Percentiles rank a stretch among this genome's conserved stretches.
These are phyloP conservation scores for Trametes hirsuta DNA, from an alignment of 1,284 basidiomycete genomes.

Conservation along the genomic window DNA sequence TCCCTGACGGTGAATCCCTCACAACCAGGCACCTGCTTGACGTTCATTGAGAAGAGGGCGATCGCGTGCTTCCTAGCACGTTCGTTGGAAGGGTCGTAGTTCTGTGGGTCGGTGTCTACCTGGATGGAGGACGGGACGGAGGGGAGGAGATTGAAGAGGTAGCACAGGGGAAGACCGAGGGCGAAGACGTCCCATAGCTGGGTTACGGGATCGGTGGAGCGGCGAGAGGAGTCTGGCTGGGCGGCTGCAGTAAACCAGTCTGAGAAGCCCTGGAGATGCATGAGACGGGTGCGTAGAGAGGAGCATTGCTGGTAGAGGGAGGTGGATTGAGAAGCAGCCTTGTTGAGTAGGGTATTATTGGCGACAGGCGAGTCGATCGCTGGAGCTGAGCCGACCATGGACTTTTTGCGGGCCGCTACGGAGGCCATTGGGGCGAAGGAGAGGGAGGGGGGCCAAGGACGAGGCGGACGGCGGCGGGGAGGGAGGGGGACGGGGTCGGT, in stretches of 20 bases:
- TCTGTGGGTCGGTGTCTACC: conserved; percentile 69
- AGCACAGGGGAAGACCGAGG: conserved; percentile 92
- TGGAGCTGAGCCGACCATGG: conserved; percentile 67
- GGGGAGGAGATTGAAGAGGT: conserved; percentile 91
- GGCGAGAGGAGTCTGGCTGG: conserved; percentile 57
- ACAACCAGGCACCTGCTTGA: conserved; percentile 65
- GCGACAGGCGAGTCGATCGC: conserved; percentile 75
- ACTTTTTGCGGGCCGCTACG: conserved; percentile 81
- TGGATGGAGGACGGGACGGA: conserved; percentile 64
- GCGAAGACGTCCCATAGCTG: conserved; percentile 95
- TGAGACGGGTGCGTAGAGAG: conserved; percentile 69
- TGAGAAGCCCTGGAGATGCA: conserved; percentile 73
- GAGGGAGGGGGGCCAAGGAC: conserved; percentile 4
- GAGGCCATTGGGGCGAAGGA: conserved; percentile 53
- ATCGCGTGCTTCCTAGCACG: conserved; percentile 81
- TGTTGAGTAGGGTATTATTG: conserved; percentile 84
- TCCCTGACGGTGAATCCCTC: conserved; percentile 86
- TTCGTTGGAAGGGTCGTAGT: conserved; percentile 72
- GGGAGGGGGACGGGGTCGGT: conserved; percentile 10
- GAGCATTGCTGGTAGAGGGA: conserved; percentile 91
- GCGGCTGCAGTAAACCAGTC: conserved; percentile 68
- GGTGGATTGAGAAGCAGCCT: conserved; percentile 77
- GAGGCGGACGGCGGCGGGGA: conserved; percentile 13
- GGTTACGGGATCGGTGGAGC: conserved; percentile 85
- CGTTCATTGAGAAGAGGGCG: conserved; percentile 77